phyloP scores from a whole-genome alignment of 345 rosid genomes.

The Mallotus nudiflorus region DNA sequence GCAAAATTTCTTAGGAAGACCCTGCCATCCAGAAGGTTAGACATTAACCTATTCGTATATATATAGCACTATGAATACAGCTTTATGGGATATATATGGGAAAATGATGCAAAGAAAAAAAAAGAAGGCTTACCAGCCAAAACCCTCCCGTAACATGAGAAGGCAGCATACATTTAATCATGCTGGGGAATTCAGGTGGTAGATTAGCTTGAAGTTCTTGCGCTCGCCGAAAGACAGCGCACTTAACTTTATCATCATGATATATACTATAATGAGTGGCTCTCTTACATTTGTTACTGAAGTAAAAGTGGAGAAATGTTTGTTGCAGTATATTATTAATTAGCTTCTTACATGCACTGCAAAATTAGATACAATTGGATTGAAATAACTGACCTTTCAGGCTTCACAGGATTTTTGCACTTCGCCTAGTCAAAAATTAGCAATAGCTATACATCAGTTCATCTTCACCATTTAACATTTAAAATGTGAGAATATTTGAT shows the following conservation, averaged over 20 bases:
- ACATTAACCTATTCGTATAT: too few species aligned
- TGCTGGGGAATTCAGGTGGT: constrained; percentile 49
- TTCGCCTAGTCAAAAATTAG: constrained; percentile 5
- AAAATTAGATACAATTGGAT: neutral
- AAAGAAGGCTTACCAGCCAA: constrained; percentile 21
- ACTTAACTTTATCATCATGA: constrained; percentile 20
- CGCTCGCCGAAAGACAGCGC: constrained; percentile 44
- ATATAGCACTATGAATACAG: too few species aligned
- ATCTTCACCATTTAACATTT: neutral
- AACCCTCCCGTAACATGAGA: constrained; percentile 35
- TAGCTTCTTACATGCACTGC: neutral
- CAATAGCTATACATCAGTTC: neutral
- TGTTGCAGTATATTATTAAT: neutral
- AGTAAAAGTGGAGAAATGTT: neutral
- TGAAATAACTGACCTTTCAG: constrained; percentile 6
- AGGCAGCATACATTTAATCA: constrained; percentile 55
- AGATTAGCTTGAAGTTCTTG: constrained; percentile 51
- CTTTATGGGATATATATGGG: too few species aligned
- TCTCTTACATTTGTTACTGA: constrained; percentile 11
- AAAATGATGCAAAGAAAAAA: neutral
- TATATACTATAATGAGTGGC: neutral
- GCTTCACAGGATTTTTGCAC: constrained; percentile 1
- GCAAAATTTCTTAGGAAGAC: constrained; percentile 18
- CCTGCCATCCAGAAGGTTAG: constrained; percentile 13
- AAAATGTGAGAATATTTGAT: neutral